Percentiles rank a stretch among this genome's conserved stretches.
These are phyloP conservation scores for Macrotyloma uniflorum DNA, from an alignment of 306 rosid genomes.

Conservation along the genomic window DNA sequence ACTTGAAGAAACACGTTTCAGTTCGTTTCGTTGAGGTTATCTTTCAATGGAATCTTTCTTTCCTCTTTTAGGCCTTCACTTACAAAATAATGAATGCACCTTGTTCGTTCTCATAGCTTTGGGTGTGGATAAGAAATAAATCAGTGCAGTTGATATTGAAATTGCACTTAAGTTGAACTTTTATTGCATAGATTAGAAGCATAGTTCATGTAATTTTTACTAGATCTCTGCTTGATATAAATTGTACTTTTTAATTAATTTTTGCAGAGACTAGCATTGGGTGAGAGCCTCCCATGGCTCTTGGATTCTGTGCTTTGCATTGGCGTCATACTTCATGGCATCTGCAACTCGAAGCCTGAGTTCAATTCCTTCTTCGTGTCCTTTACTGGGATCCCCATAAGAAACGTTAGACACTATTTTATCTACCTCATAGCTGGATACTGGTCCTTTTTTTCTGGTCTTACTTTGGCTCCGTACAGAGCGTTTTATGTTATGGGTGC, in stretches of 20 bases:
- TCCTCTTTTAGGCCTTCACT: neutral
- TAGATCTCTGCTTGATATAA: neutral
- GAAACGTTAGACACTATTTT: slow-evolving; percentile 58
- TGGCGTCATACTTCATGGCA: slow-evolving; percentile 87
- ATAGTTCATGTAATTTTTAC: slow-evolving; percentile 4
- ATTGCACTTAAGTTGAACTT: slow-evolving; percentile 13
- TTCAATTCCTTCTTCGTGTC: slow-evolving; percentile 65
- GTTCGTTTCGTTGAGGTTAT: neutral
- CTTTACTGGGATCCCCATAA: slow-evolving; percentile 48
- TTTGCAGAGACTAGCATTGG: slow-evolving; percentile 81
- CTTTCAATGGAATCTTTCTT: neutral
- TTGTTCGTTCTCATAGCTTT: neutral
- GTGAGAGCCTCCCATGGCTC: slow-evolving; percentile 76
- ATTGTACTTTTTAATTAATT: neutral
- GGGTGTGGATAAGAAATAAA: slow-evolving; percentile 19
- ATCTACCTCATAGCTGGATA: slow-evolving; percentile 81
- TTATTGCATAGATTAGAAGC: neutral
- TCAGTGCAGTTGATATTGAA: neutral
- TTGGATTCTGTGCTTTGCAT: slow-evolving; percentile 80
- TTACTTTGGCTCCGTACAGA: slow-evolving; percentile 75
- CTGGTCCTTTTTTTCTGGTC: slow-evolving; percentile 69
- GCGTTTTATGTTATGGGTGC: slow-evolving; percentile 73
- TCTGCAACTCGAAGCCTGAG: slow-evolving; percentile 73
- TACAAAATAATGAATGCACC: neutral
- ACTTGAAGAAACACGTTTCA: slow-evolving; percentile 1